Conservation (phyloP, 2,329 filamentous ascomycete genomes). For the Epichloe aotearoae region DNA sequence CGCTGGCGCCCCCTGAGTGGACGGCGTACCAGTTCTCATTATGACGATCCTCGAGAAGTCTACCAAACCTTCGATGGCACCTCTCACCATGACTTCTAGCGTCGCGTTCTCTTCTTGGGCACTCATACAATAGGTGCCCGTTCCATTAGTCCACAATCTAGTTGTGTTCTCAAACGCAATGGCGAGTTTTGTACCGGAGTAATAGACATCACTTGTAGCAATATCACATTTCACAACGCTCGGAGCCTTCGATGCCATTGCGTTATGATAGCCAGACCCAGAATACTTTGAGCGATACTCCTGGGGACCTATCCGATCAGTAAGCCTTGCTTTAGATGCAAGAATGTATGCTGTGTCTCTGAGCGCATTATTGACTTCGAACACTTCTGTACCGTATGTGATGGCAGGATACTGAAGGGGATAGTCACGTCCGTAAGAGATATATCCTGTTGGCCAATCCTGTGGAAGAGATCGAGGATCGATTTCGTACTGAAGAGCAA, state of each 20-base stretch:
- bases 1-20: neutral
- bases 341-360: constrained; percentile 38
- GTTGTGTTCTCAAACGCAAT: constrained; percentile 54
- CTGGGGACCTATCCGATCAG: constrained; percentile 33
- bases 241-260: constrained; percentile 32
- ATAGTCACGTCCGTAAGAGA: constrained; percentile 44
- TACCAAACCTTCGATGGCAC: constrained; percentile 39
- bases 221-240: constrained; percentile 51
- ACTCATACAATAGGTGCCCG: constrained; percentile 54
- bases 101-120: constrained; percentile 63
- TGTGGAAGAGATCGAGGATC: constrained; percentile 53
- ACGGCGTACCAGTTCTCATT: constrained; percentile 43
- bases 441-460: constrained; percentile 55
- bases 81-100: constrained; percentile 50
- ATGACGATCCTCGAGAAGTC: constrained; percentile 57
- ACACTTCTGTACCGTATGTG: constrained; percentile 57
- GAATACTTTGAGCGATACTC: constrained; percentile 43
- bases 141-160: constrained; percentile 51
- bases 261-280: constrained; percentile 24
- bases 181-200: constrained; percentile 45
- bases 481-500: constrained; percentile 64
- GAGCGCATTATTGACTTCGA: constrained; percentile 49
- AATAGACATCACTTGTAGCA: constrained; percentile 62
- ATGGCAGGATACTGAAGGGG: constrained; percentile 44
- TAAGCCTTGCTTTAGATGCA: constrained; percentile 37